Conservation (phyloP, 2,329 filamentous ascomycete genomes). For the Byssothecium circinans region DNA sequence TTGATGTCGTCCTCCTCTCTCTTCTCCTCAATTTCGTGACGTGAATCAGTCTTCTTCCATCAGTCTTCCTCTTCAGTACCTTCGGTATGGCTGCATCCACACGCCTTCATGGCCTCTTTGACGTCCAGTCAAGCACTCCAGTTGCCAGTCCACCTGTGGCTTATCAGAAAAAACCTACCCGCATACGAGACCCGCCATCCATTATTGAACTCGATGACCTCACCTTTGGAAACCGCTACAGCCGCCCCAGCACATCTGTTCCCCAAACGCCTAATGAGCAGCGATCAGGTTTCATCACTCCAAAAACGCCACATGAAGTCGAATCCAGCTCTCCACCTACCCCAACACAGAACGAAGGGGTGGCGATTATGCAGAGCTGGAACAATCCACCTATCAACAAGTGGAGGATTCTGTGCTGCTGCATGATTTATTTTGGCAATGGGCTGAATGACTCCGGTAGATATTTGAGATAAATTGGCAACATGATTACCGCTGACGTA, state of each 20-base stretch:
- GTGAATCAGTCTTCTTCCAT: background rate
- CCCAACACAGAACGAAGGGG: slow-evolving; percentile 46
- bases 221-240: slow-evolving; percentile 20
- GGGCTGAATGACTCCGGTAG: slow-evolving; percentile 70
- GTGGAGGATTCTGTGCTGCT: slow-evolving; percentile 66
- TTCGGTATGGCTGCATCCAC: slow-evolving; percentile 44
- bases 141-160: slow-evolving; percentile 45
- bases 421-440: slow-evolving; percentile 67
- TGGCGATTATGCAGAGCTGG: slow-evolving; percentile 58
- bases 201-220: slow-evolving; percentile 42
- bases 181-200: slow-evolving; percentile 22
- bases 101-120: slow-evolving; percentile 45
- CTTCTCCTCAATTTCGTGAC: background rate
- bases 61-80: background rate
- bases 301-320: slow-evolving; percentile 46
- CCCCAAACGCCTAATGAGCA: slow-evolving; percentile 16
- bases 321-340: slow-evolving; percentile 59
- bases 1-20: background rate
- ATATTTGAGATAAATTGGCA: no score
- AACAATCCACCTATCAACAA: slow-evolving; percentile 66
- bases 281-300: slow-evolving; percentile 20
- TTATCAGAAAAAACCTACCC: slow-evolving; percentile 26
- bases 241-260: slow-evolving; percentile 18
- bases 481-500: no score
- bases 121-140: slow-evolving; percentile 43